phyloP scores from a whole-genome alignment of 805 yeast species.

The Zygosaccharomyces kombuchaensis region DNA sequence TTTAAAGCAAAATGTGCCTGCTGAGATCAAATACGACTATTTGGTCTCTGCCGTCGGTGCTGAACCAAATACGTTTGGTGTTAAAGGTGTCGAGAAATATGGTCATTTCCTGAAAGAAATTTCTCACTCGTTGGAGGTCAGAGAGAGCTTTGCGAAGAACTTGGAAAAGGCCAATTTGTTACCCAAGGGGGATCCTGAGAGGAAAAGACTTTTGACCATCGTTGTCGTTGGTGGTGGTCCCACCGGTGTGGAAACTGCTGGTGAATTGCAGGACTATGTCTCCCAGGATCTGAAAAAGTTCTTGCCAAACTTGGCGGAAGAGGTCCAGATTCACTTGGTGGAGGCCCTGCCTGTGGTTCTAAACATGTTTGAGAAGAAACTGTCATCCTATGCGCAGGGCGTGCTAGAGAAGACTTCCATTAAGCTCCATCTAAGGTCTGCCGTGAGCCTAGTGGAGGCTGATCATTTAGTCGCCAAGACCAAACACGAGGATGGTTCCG shows the following conservation, averaged over 20 bases:
- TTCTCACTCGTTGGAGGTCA: constrained; percentile 75
- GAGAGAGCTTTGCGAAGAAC: constrained; percentile 77
- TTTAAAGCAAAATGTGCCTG: constrained; percentile 38
- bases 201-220: constrained; percentile 78
- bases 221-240: constrained; percentile 98
- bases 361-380: constrained; percentile 44
- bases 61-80: constrained; percentile 87
- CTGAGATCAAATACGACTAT: constrained; percentile 66
- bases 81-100: constrained; percentile 82
- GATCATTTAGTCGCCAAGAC: constrained; percentile 67
- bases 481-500: constrained; percentile 66
- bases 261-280: constrained; percentile 91
- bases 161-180: constrained; percentile 84
- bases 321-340: constrained; percentile 77
- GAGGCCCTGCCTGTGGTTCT: constrained; percentile 90
- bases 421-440: constrained; percentile 75
- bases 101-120: constrained; percentile 88
- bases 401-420: constrained; percentile 51
- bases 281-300: constrained; percentile 84
- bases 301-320: constrained; percentile 82
- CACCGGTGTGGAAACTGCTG: constrained; percentile 96
- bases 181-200: constrained; percentile 72
- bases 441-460: constrained; percentile 81
- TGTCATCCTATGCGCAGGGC: constrained; percentile 42
- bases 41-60: constrained; percentile 91